A percentile compares a stretch with the other conserved stretches of the same genome.
These are phyloP conservation scores for Huntiella moniliformis DNA, from an alignment of 2,329 filamentous ascomycete genomes.

Conservation along the genomic window DNA sequence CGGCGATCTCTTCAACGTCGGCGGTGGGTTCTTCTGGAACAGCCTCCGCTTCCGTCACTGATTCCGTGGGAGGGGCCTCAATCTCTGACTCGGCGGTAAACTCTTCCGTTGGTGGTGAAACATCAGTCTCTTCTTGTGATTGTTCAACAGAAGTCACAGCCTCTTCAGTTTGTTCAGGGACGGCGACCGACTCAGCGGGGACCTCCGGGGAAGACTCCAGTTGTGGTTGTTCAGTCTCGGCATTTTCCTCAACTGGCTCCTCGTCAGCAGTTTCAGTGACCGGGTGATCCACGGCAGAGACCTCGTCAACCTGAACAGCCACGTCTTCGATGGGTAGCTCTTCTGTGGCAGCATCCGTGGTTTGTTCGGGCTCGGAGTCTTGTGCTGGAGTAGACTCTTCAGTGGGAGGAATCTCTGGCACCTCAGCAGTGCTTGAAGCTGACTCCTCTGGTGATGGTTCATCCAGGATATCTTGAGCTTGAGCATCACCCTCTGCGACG, in stretches of 20 bases:
- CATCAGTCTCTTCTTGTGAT: not conserved
- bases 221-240: not conserved
- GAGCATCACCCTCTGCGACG: no score
- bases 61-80: slow-evolving; percentile 2
- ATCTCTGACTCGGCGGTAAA: not conserved
- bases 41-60: slow-evolving; percentile 10
- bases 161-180: slow-evolving; percentile 3
- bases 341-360: not conserved
- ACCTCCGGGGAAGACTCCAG: slow-evolving; percentile 8
- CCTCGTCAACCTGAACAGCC: not conserved
- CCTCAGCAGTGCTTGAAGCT: no score
- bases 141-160: not conserved
- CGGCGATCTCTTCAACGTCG: not conserved
- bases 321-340: not conserved
- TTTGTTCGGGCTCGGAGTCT: no score
- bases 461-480: no score
- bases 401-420: no score
- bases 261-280: not conserved
- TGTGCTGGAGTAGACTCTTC: no score
- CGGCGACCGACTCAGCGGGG: slow-evolving; percentile 2
- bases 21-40: slow-evolving; percentile 5
- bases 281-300: not conserved
- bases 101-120: not conserved
- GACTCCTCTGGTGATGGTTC: no score
- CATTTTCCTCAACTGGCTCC: not conserved